Percentiles rank a stretch among this genome's conserved stretches.
Evolutionary conservation across 2,329 filamentous ascomycete species (phyloP).

Genomic region (Colletotrichum sp.): DNA sequence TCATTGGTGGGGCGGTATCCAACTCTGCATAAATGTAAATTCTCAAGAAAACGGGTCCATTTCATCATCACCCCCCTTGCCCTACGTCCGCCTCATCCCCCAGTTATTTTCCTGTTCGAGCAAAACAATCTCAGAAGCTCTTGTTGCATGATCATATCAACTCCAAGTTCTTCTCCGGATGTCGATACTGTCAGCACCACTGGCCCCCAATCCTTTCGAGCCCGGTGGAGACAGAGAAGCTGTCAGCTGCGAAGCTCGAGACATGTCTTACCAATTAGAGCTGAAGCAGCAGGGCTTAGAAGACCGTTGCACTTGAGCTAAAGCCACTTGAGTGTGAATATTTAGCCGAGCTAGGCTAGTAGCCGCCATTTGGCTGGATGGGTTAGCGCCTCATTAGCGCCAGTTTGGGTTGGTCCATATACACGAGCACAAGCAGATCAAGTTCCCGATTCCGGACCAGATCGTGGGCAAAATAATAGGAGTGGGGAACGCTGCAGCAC

Average conservation of each 20-base stretch:
- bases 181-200: fast-evolving
- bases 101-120: not conserved
- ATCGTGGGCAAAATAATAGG: not conserved
- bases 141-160: not conserved
- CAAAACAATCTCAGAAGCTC: fast-evolving
- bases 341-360: not conserved
- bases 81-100: fast-evolving
- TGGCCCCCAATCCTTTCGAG: not conserved
- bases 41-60: not conserved
- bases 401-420: not conserved
- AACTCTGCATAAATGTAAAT: not conserved
- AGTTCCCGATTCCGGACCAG: not conserved
- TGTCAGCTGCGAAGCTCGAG: not conserved
- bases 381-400: not conserved
- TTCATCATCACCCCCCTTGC: not conserved
- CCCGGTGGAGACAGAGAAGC: not conserved
- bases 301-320: not conserved
- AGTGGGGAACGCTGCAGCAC: not conserved
- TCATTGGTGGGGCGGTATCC: not conserved
- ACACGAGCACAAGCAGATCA: not conserved
- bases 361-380: not conserved
- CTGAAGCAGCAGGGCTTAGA: not conserved
- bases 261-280: not conserved
- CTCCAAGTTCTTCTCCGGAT: not conserved
- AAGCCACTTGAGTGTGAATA: not conserved